Percentiles rank a stretch among this genome's conserved stretches.
These are phyloP conservation scores for Rosa lucieae DNA, from an alignment of 306 rosid species.

Conservation along the genomic window DNA sequence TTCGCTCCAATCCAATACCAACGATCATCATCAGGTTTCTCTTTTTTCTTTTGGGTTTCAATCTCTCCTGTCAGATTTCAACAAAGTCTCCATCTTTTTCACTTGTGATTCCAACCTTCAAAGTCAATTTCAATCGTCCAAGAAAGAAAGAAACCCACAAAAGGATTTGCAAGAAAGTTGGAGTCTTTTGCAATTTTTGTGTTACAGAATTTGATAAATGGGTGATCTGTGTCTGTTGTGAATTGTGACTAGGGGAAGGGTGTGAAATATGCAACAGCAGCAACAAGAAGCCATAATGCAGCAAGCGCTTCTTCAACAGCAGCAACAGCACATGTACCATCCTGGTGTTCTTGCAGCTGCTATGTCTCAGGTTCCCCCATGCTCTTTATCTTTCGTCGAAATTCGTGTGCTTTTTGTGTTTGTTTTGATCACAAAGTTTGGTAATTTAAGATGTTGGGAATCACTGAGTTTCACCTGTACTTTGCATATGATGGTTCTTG, in stretches of 20 bases:
- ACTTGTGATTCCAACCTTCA: neutral
- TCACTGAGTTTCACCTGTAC: neutral
- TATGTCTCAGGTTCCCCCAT: slow-evolving; percentile 53
- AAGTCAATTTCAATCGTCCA: slow-evolving; percentile 1
- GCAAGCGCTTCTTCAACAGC: slow-evolving; percentile 76
- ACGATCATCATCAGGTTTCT: neutral
- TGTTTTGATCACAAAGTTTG: slow-evolving; percentile 9
- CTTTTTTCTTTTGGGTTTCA: neutral
- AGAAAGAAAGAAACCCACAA: neutral
- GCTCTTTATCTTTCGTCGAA: neutral
- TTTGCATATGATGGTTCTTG: neutral
- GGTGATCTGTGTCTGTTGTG: slow-evolving; percentile 22
- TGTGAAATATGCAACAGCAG: slow-evolving; percentile 65
- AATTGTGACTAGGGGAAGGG: neutral
- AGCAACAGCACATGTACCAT: slow-evolving; percentile 71
- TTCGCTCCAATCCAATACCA: slow-evolving; percentile 14
- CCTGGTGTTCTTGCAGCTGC: slow-evolving; percentile 79
- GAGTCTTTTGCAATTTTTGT: neutral
- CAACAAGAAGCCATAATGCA: slow-evolving; percentile 63
- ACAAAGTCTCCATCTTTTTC: neutral
- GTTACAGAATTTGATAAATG: neutral
- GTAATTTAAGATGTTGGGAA: neutral
- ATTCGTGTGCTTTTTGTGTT: neutral
- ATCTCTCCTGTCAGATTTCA: neutral
- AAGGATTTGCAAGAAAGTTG: neutral